Evolutionary conservation across 1,284 basidiomycete genomes (phyloP).

Genomic region (Lentinula novae-zelandiae): DNA sequence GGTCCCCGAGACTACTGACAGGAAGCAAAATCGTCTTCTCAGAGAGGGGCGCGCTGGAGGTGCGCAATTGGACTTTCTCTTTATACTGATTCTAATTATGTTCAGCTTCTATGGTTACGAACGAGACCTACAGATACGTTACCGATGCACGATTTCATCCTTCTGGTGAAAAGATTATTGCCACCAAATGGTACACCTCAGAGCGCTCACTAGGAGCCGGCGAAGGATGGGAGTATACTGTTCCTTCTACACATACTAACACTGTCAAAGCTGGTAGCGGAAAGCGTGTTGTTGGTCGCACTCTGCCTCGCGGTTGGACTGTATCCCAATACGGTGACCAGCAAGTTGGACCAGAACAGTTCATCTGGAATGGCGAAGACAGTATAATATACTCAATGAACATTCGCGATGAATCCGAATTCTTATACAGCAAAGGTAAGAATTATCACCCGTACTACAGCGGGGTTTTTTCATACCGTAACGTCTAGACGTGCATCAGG

Average conservation of each 20-base stretch:
- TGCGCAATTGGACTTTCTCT: conserved; percentile 25
- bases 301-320: conserved; percentile 58
- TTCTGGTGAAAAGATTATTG: conserved; percentile 52
- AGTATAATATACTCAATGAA: conserved; percentile 65
- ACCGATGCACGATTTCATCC: conserved; percentile 70
- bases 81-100: neutral
- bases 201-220: conserved; percentile 61
- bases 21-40: conserved; percentile 45
- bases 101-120: conserved; percentile 60
- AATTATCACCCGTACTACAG: neutral
- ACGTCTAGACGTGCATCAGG: conserved; percentile 56
- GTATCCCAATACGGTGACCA: conserved; percentile 56
- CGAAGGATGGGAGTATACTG: conserved; percentile 64
- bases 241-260: conserved; percentile 32
- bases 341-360: conserved; percentile 70
- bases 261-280: conserved; percentile 46
- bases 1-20: conserved; percentile 43
- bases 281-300: conserved; percentile 49
- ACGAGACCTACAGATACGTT: conserved; percentile 70
- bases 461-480: neutral
- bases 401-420: conserved; percentile 43
- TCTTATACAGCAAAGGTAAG: conserved; percentile 62
- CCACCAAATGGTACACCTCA: conserved; percentile 75
- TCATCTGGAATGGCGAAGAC: conserved; percentile 58
- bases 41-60: conserved; percentile 58